phyloP scores from a whole-genome alignment of 345 rosid genomes.

The Bretschneidera sinensis region DNA sequence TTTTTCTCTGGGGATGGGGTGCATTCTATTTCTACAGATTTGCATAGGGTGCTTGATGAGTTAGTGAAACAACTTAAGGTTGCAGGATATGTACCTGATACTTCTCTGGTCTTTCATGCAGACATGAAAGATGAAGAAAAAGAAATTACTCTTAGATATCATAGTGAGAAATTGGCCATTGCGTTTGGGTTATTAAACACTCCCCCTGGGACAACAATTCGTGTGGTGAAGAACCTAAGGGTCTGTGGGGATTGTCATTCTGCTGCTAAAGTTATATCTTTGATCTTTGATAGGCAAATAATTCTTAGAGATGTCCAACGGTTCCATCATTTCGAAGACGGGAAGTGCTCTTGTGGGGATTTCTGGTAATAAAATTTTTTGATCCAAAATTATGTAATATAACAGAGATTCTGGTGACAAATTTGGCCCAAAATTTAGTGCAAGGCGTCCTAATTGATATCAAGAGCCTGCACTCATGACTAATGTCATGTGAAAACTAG shows the following conservation, averaged over 20 bases:
- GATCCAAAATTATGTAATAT: neutral
- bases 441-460: neutral
- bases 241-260: constrained; percentile 87
- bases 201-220: constrained; percentile 59
- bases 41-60: constrained; percentile 53
- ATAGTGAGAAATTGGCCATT: constrained; percentile 84
- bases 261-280: constrained; percentile 70
- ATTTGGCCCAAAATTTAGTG: neutral
- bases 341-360: constrained; percentile 77
- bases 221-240: constrained; percentile 80
- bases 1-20: constrained; percentile 79
- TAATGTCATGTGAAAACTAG: neutral
- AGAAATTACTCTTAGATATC: constrained; percentile 65
- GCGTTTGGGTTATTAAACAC: constrained; percentile 71
- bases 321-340: constrained; percentile 82
- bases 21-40: constrained; percentile 36
- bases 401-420: neutral
- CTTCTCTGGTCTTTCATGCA: constrained; percentile 49
- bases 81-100: constrained; percentile 77
- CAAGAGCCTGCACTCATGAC: neutral
- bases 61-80: constrained; percentile 65
- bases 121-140: constrained; percentile 66
- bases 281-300: constrained; percentile 55
- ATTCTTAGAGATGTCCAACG: constrained; percentile 86
- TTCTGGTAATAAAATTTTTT: constrained; percentile 55